Evolutionary conservation across 108 stramenopile species (phyloP), one percentile per base, ranked within the genome.

Genomic region (Pseudonitzschia pungens): DNA sequence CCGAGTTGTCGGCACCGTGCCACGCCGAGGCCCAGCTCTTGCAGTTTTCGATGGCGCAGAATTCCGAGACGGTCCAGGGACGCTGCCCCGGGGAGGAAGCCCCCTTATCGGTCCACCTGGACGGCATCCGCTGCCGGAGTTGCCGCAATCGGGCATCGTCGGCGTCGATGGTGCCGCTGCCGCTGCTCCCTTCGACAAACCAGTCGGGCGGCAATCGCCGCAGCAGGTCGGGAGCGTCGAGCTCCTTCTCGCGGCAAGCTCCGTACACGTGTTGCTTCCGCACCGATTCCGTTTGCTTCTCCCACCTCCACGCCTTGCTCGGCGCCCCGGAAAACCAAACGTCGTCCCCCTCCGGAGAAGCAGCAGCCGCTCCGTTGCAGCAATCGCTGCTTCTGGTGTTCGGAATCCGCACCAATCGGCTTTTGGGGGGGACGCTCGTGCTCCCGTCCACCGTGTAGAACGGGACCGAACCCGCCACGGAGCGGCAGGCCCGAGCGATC

Each of bases 241-340:
- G 82, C 9, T 65, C 27, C 53, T 85, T 81, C 18, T 81, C 74
- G 65, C 74, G 58, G 18, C 57, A 80, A 10, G 71, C 85, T 12
- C 68, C 68, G 50, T 66, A 56, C 11, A 88, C 76, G 20, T 88
- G 84, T 9, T 43, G 24, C 45, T 65, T 60, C 45, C 85, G 68
- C 33, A 66, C 24, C 27, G 72, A 27, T 12, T 80, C 78, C 1
- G 85, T 86, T 66, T 72, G 48, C 18, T 80, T 80, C 51, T 80
- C 74, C 87, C 87, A 88, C 56, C 58, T 48, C 81, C 85, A 88
- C 28, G 87, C 87, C 59, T 88, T 88, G 53, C 60, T 48, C 9
- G 87, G 87, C 5, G 81, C 75, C 11, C 79, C 78, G 15, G 70
- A 45, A 59, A 57, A 88, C 31, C 26, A 45, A 0, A 78, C 54